Base-by-base conservation (phyloP, 2,329 filamentous ascomycete genomes). In the Ascochyta pisi region DNA sequence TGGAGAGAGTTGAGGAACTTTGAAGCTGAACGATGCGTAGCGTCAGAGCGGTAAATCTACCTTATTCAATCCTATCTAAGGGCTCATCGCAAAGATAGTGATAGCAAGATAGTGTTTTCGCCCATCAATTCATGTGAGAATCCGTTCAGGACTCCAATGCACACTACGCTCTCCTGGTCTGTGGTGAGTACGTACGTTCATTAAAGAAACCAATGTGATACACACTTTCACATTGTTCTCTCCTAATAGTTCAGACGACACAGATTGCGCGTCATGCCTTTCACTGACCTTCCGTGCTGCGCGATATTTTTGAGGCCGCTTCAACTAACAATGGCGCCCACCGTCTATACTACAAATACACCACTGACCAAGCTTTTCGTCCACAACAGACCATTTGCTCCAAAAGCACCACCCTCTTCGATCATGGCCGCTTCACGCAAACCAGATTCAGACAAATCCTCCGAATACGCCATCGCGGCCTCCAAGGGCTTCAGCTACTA, bases 1-100 rank as follows among this genome's bases (percentile, higher is more conserved):
- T 82, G 1, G 65, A 73, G 46, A 66, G 69, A n/a, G 66, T 80
- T 12, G 64, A 75, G 10, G 58, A 68, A 40, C 34, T 73, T 4
- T 74, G 46, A 61, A 34, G 24, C 9, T 33, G 16, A 31, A 12
- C 10, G 12, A 13, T 15, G 29, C 3, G 4, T 12, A 31, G 12
- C 29, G 3, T 9, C 27, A 3, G 27, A 9, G 10, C 9, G 10
- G 33, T 34, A 5, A 35, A n/a, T n/a, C 7, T 16, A 4, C 8
- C 33, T 3, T 9, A 1, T 8, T 19, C 4, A 16, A 7, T 35
- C 16, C 8, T n/a, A 6, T 8, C 16, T 35, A 9, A 19, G 3
- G 15, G 33, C 7, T 19, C 7, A 35, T 10, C 8, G 4, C 15
- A 16, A n/a, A 35, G 15, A 16, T 3, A 19, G n/a, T 6, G 8